Evolutionary conservation across 192 early-diverging fungal genomes (phyloP).

Genomic region (Mortierella alpina): DNA sequence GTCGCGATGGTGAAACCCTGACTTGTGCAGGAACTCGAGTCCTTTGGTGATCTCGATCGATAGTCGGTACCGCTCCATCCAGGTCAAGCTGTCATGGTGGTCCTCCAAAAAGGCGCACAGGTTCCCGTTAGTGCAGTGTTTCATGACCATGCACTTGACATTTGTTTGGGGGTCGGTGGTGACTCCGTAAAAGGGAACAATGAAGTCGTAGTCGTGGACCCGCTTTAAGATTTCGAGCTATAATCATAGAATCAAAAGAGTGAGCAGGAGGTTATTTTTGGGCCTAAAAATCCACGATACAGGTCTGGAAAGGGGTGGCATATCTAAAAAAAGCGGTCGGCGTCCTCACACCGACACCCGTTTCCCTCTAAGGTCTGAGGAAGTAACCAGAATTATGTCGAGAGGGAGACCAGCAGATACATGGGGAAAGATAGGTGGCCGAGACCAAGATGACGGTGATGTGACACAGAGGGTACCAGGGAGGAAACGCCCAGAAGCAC

Average conservation of each 20-base stretch:
- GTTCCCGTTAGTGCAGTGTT: constrained; percentile 48
- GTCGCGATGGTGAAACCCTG: constrained; percentile 56
- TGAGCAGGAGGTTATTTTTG: background rate
- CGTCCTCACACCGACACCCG: too few species aligned
- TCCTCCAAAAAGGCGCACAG: constrained; percentile 45
- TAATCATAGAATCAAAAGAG: background rate
- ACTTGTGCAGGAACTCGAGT: constrained; percentile 55
- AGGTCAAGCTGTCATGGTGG: constrained; percentile 31
- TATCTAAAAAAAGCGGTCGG: too few species aligned
- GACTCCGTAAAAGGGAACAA: constrained; percentile 47
- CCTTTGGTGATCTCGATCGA: constrained; percentile 52
- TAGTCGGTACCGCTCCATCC: constrained; percentile 46
- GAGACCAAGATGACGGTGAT: too few species aligned
- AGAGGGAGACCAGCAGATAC: too few species aligned
- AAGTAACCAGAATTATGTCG: too few species aligned
- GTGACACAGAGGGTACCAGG: background rate
- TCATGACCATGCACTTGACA: constrained; percentile 48
- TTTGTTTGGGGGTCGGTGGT: constrained; percentile 39
- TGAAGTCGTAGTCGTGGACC: constrained; percentile 49
- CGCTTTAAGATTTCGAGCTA: constrained; percentile 52
- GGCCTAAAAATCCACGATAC: too few species aligned
- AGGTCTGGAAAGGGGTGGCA: too few species aligned
- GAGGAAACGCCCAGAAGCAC: background rate
- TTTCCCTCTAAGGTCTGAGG: too few species aligned
- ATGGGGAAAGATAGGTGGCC: too few species aligned